phyloP scores from a whole-genome alignment of 208 protist species.

The Leishmania turanica region DNA sequence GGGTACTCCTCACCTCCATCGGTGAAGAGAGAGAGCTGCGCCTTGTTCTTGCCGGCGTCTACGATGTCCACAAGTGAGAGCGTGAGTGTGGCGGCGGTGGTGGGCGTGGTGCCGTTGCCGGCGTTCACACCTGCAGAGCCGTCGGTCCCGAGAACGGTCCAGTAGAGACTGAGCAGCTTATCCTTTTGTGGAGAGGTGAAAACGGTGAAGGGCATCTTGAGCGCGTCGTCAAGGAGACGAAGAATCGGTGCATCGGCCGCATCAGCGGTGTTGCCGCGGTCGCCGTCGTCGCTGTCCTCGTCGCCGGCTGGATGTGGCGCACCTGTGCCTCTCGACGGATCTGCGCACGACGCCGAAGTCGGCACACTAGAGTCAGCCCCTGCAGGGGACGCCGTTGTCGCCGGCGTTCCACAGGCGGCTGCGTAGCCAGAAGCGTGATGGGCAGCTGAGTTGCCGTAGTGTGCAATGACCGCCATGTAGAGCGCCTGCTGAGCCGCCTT shows the following conservation, averaged over 20 bases:
- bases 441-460: constrained; percentile 39
- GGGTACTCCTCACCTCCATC: constrained; percentile 36
- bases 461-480: constrained; percentile 50
- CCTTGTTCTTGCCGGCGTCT: constrained; percentile 7
- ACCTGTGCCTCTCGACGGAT: neutral
- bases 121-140: neutral
- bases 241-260: constrained; percentile 33
- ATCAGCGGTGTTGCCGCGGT: constrained; percentile 7
- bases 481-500: constrained; percentile 48
- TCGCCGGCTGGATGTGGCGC: neutral
- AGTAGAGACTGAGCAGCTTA: constrained; percentile 44
- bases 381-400: neutral
- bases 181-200: constrained; percentile 55
- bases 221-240: constrained; percentile 47
- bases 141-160: constrained; percentile 36
- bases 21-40: constrained; percentile 25
- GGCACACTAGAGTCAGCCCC: neutral
- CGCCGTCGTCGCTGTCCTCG: neutral
- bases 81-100: neutral
- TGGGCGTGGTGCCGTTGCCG: neutral
- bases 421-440: constrained; percentile 20
- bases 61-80: constrained; percentile 41
- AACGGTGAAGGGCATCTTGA: constrained; percentile 65
- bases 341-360: neutral
- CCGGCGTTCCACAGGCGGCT: neutral